Base-by-base conservation (phyloP, 2,329 filamentous ascomycete species). In the Cordyceps cateniannulata region DNA sequence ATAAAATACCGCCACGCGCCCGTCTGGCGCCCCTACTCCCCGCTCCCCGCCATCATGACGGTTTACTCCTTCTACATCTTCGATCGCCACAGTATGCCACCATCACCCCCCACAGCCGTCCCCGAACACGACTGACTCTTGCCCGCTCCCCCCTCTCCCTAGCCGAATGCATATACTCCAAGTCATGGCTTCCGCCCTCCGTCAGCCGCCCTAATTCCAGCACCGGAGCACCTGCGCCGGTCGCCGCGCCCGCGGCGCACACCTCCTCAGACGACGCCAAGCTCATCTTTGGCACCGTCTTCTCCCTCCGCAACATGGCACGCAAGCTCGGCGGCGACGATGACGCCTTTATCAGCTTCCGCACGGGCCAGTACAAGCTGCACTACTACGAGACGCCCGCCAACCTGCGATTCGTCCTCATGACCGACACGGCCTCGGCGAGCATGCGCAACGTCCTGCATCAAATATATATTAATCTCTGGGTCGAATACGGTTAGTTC, bases 11-110 rank as follows among this genome's bases (percentile, higher is more conserved):
- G 47, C 25, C 24, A n/a, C n/a, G 24, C 32, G 25, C 32, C 48
- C 6, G 32, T 44, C 49, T 12, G 56, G 51, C 48, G 12, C 48
- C 47, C 47, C 27, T 25, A 16, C 38, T 16, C 25, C 48, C 48
- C 51, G 22, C 24, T 24, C 24, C 18, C 25, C 62, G 47, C 66
- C 73, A 79, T 68, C 71, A 98, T 99, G 95, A 87, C 89, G 63
- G 90, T 98, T 75, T 98, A 96, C 78, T 93, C 92, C 63, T 96
- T 99, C 78, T 96, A 96, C 81, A 97, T 99, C 72, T 99, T 99
- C 74, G 95, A 99, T 78, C 89, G 95, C 66, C 95, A 99, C 77
- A 96, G 95, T 97, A 82, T 72, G 84, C 70, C 53, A 4, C 6
- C 42, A 10, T 45, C 27, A 22, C 44, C 44, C 35, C 22, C 44